phyloP scores from a whole-genome alignment of 1,139 yeast genomes.

The Blastobotrys elegans region DNA sequence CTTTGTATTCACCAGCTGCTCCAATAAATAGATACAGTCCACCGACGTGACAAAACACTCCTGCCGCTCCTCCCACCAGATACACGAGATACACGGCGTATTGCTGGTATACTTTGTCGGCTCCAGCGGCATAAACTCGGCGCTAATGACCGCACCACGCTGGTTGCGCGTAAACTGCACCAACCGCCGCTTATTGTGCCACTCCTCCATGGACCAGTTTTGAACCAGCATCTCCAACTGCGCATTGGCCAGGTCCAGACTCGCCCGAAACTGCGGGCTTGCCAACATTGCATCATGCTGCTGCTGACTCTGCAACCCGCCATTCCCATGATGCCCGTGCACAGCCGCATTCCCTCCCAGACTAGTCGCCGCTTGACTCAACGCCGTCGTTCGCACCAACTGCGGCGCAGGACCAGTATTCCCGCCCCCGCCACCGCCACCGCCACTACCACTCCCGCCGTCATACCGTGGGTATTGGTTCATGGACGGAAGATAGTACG shows the following conservation, averaged over 20 bases:
- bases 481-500: too few relatives aligned
- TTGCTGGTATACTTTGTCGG: constrained; percentile 31
- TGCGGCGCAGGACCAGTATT: constrained; percentile 25
- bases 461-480: too few relatives aligned
- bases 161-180: constrained; percentile 35
- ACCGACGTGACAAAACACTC: constrained; percentile 59
- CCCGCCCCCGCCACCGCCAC: too few relatives aligned
- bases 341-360: constrained; percentile 22
- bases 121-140: constrained; percentile 32
- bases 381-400: constrained; percentile 29
- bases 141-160: constrained; percentile 33
- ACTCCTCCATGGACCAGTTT: constrained; percentile 34
- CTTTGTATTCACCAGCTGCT: constrained; percentile 51
- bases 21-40: constrained; percentile 56
- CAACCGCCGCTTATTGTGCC: constrained; percentile 32
- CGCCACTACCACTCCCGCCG: too few relatives aligned
- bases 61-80: constrained; percentile 52
- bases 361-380: constrained; percentile 29
- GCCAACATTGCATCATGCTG: constrained; percentile 16
- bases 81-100: constrained; percentile 48
- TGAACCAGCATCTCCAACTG: constrained; percentile 33
- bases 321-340: constrained; percentile 10
- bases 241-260: constrained; percentile 31
- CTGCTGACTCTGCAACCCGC: constrained; percentile 5
- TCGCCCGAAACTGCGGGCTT: constrained; percentile 26